Conservation (phyloP, 441 rosid genomes). For the Pelargonium cotyledonis region DNA sequence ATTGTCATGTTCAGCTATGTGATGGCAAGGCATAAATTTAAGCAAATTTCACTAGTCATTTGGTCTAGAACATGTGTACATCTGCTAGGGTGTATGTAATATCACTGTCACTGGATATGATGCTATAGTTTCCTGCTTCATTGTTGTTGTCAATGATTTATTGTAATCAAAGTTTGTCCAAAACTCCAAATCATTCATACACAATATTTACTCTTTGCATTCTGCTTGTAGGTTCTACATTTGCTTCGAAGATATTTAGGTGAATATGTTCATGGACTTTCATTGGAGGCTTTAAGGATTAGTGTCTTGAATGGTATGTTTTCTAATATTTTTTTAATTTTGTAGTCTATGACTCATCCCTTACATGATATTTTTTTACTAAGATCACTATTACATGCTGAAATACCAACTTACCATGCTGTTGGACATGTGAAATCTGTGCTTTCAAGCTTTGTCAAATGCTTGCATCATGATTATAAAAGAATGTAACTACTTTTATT, state of each 20-base stretch:
- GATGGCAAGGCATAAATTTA: too few species aligned
- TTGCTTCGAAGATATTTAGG: constrained; percentile 97
- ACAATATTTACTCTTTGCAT: not conserved
- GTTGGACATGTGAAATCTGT: too few species aligned
- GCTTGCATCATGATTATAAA: too few species aligned
- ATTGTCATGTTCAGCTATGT: too few species aligned
- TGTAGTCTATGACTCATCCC: constrained; percentile 6
- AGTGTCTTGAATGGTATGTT: constrained; percentile 94
- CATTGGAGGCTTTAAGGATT: constrained; percentile 83
- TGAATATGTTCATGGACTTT: constrained; percentile 92
- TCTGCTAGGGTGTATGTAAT: too few species aligned
- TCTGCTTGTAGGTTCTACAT: constrained; percentile 65
- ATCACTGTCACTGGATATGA: too few species aligned
- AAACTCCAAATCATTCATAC: not conserved
- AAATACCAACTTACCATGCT: not conserved
- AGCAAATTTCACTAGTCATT: too few species aligned
- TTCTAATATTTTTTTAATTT: constrained; percentile 2
- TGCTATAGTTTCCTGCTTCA: too few species aligned
- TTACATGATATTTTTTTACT: constrained; percentile 11
- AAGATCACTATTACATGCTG: constrained; percentile 2
- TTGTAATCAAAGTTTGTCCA: not conserved
- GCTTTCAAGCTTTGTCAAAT: too few species aligned
- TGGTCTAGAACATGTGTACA: too few species aligned
- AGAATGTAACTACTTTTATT: too few species aligned
- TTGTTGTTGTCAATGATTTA: too few species aligned